Conservation (phyloP, 2,329 filamentous ascomycete genomes). For the Cladophialophora psammophila region DNA sequence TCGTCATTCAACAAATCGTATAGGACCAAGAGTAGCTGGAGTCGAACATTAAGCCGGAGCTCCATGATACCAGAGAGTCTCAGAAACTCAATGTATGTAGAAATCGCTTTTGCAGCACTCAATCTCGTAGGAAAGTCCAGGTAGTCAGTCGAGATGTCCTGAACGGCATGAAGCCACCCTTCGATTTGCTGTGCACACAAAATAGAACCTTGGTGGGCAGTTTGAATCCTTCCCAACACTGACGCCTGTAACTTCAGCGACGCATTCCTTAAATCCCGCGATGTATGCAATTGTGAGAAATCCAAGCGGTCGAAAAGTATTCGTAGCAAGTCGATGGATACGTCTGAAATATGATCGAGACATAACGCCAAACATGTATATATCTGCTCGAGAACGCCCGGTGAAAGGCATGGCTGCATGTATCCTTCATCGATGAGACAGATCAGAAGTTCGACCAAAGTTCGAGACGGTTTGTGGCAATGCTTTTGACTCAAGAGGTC, state of each 20-base stretch:
- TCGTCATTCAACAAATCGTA: conserved; percentile 87
- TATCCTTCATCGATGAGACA: conserved; percentile 16
- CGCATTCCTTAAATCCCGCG: conserved; percentile 28
- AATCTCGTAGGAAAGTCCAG: conserved; percentile 38
- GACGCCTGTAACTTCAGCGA: conserved; percentile 24
- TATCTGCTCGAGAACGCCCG: conserved; percentile 22
- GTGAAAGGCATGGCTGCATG: background rate
- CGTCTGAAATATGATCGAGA: conserved; percentile 10
- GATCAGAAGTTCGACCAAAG: conserved; percentile 19
- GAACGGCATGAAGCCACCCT: conserved; percentile 25
- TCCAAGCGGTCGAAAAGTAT: conserved; percentile 12
- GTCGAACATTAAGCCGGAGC: conserved; percentile 37
- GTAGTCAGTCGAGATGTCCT: conserved; percentile 29
- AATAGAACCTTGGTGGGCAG: background rate
- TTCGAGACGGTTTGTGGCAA: background rate
- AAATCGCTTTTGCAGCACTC: conserved; percentile 32
- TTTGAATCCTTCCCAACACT: conserved; percentile 14
- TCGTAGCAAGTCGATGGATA: conserved; percentile 1
- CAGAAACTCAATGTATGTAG: conserved; percentile 17
- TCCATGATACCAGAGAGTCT: conserved; percentile 50
- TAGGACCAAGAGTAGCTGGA: conserved; percentile 55
- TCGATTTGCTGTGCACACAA: background rate
- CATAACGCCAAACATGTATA: conserved; percentile 23
- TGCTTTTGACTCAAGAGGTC: conserved; percentile 18
- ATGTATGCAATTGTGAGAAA: conserved; percentile 6